Conservation (phyloP, 2,329 filamentous ascomycete species). For the Cytospora piceicola region DNA sequence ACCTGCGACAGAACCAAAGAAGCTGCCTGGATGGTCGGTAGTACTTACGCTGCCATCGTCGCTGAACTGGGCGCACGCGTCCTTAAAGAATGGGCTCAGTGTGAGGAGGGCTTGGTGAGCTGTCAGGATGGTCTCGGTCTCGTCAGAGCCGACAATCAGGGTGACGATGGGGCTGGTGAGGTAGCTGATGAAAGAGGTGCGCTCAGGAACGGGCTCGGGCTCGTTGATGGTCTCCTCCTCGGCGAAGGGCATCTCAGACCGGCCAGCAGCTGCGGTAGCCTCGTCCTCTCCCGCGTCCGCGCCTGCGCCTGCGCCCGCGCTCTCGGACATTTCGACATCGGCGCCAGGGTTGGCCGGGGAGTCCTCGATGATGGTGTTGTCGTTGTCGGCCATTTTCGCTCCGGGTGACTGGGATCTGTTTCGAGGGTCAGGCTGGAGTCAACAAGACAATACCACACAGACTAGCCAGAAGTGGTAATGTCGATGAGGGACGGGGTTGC, state of each 20-base stretch:
- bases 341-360: conserved; percentile 39
- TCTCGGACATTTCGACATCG: conserved; percentile 41
- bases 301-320: conserved; percentile 29
- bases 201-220: conserved; percentile 37
- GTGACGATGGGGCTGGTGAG: conserved; percentile 72
- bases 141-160: conserved; percentile 65
- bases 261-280: conserved; percentile 19
- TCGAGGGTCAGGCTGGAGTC: background rate
- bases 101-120: conserved; percentile 79
- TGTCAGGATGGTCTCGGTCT: conserved; percentile 65
- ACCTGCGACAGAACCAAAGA: background rate
- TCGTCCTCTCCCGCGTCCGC: conserved; percentile 35
- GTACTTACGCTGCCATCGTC: conserved; percentile 62
- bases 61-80: conserved; percentile 64
- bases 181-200: conserved; percentile 59
- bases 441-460: background rate
- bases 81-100: conserved; percentile 75
- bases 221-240: conserved; percentile 42
- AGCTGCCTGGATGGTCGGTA: background rate
- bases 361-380: conserved; percentile 42
- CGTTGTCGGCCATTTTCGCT: conserved; percentile 38
- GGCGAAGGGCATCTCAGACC: conserved; percentile 44
- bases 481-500: background rate
- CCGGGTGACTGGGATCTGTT: conserved; percentile 23
- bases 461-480: background rate